Evolutionary conservation across 371 early-diverging fungal species (phyloP).

Genomic region (Mucor circinelloides): DNA sequence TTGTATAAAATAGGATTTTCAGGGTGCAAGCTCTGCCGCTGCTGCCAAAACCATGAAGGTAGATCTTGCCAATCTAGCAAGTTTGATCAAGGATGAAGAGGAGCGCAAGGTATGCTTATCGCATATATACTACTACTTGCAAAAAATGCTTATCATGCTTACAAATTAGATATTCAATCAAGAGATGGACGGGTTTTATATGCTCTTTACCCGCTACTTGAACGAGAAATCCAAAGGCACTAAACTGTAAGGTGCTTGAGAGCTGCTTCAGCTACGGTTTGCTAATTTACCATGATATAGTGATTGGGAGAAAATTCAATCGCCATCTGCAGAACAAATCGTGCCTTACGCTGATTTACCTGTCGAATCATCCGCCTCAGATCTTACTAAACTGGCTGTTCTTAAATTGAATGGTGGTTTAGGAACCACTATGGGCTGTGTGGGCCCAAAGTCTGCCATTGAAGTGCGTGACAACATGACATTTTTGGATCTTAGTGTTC

Average conservation of each 20-base stretch:
- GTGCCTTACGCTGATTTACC: conserved; percentile 75
- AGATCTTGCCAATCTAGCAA: conserved; percentile 57
- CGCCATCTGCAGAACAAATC: conserved; percentile 87
- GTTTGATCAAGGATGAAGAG: conserved; percentile 54
- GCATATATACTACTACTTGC: not conserved
- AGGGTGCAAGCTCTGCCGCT: conserved; percentile 68
- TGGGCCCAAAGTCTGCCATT: conserved; percentile 99
- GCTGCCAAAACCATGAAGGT: conserved; percentile 70
- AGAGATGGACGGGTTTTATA: conserved; percentile 93
- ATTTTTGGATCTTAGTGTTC: conserved; percentile 98
- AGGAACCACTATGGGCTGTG: conserved; percentile 99
- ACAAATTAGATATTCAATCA: conserved; percentile 35
- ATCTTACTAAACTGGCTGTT: conserved; percentile 94
- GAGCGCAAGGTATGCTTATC: conserved; percentile 54
- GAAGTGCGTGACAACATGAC: conserved; percentile 98
- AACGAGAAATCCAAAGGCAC: conserved; percentile 79
- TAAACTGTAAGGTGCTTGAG: conserved; percentile 70
- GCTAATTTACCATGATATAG: conserved; percentile 35
- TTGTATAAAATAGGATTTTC: conserved; percentile 52
- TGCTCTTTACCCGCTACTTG: conserved; percentile 87
- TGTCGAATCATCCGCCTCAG: conserved; percentile 48
- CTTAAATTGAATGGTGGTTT: conserved; percentile 99
- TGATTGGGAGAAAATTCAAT: conserved; percentile 92
- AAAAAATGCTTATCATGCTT: not conserved
- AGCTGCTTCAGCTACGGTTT: not conserved